These are phyloP conservation scores for Flaveria bidentis DNA, from an alignment of 129 eudicot species.

Conservation along the genomic window DNA sequence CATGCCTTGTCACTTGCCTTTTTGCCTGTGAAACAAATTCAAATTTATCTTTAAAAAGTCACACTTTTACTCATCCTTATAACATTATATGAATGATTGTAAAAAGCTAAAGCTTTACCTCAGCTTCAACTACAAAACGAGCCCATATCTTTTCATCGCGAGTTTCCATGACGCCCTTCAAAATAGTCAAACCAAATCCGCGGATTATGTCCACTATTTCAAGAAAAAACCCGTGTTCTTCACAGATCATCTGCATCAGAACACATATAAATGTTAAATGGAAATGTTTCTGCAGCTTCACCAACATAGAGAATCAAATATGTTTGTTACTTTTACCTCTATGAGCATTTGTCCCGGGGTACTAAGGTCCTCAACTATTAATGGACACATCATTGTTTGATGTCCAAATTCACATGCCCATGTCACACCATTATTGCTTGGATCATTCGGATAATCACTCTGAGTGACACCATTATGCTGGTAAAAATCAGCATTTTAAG, in stretches of 20 bases:
- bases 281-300: slow-evolving; percentile 9
- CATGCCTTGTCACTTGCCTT: slow-evolving; percentile 68
- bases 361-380: slow-evolving; percentile 79
- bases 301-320: neutral
- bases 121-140: slow-evolving; percentile 69
- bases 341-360: slow-evolving; percentile 85
- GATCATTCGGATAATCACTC: slow-evolving; percentile 40
- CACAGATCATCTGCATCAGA: slow-evolving; percentile 73
- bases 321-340: slow-evolving; percentile 48
- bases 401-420: slow-evolving; percentile 89
- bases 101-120: slow-evolving; percentile 46
- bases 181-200: slow-evolving; percentile 80
- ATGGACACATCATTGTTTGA: slow-evolving; percentile 65
- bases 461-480: slow-evolving; percentile 37
- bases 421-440: slow-evolving; percentile 56
- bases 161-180: slow-evolving; percentile 85
- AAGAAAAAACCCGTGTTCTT: slow-evolving; percentile 87
- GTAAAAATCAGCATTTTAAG: neutral
- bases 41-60: neutral
- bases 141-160: slow-evolving; percentile 77
- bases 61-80: neutral
- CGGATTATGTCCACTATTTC: slow-evolving; percentile 82
- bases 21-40: slow-evolving; percentile 48
- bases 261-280: neutral
- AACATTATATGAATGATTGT: slow-evolving; percentile 9